Conservation (phyloP, 768 basidiomycete genomes). For the Udeniomyces megalosporus region DNA sequence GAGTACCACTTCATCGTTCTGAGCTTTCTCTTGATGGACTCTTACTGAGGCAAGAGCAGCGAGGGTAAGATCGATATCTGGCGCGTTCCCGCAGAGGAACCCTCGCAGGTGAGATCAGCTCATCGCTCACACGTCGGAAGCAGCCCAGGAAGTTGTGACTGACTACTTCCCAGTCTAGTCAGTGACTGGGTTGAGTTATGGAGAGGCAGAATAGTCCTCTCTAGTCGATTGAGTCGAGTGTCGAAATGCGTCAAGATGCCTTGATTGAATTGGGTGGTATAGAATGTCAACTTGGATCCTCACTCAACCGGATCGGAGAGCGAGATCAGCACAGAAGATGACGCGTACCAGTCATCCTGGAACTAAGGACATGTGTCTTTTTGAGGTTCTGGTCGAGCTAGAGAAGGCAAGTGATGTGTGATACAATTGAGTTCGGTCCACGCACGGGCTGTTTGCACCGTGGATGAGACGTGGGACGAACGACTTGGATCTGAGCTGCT, state of each 20-base stretch:
- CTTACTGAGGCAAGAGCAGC: conserved; percentile 6
- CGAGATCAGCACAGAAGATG: no score
- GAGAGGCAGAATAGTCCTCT: conserved; percentile 71
- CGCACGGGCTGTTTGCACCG: background rate
- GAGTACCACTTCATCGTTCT: background rate
- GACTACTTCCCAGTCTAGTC: conserved; percentile 55
- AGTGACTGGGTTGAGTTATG: conserved; percentile 61
- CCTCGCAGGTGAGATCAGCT: background rate
- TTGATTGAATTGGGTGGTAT: conserved; percentile 22
- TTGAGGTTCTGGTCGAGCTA: conserved; percentile 16
- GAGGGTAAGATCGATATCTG: conserved; percentile 11
- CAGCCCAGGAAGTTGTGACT: conserved; percentile 24
- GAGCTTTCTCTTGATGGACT: conserved; percentile 2
- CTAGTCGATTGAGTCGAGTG: conserved; percentile 59
- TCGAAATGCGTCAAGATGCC: conserved; percentile 74
- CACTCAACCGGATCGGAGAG: background rate
- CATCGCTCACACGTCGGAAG: background rate
- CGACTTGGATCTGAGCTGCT: conserved; percentile 10
- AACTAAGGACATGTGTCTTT: conserved; percentile 10
- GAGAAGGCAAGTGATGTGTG: background rate
- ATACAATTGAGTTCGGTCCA: background rate
- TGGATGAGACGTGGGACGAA: background rate
- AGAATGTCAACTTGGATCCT: background rate
- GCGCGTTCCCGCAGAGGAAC: background rate
- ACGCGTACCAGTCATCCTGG: conserved; percentile 10